Base-by-base conservation (phyloP, 1,284 basidiomycete genomes). In the Papiliotrema laurentii region DNA sequence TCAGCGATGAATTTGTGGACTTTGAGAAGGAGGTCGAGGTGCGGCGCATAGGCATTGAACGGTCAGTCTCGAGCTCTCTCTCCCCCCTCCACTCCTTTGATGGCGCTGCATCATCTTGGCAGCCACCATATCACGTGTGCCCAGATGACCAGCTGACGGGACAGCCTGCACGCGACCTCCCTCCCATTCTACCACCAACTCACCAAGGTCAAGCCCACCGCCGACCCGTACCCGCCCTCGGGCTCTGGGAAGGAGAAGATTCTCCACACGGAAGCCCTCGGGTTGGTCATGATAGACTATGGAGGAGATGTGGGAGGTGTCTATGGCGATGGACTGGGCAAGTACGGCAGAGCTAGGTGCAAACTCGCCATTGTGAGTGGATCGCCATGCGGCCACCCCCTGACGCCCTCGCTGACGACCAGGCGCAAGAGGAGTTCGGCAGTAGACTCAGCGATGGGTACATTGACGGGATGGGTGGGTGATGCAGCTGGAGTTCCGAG, bases 221-320 rank as follows among this genome's bases (percentile, higher is more conserved):
- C 67, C 1, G 73, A 75, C 54, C 69, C 71, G 0, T 66, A 65
- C 38, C 69, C 69, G 7, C 59, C 67, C 13, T 52, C 64, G 24
- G 63, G 61, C 3, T 58, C 61, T 9, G 55, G 59, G 13, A 72
- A 73, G 53, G 69, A 73, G 13, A 72, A 72, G 53, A 61, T 73
- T 24, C 72, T 86, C 21, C 81, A 85, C 0, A 76, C 87, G 25
- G 89, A 91, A 60, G 81, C 83, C 22, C 76, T 92, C 5, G 89
- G 89, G 2, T 78, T 87, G 44, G 85, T 87, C 36, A 89, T 92
- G 89, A 84, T 89, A 50, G 78, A 80, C 26, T 86, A 89, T 62
- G 89, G 89, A 11, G 85, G 89, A 59, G 83, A 89, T 61, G 84
- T 87, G 59, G 81, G 18, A 79, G 87, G 57, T 83, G 76, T 79